Evolutionary conservation across 2,329 filamentous ascomycete genomes (phyloP).

Genomic region (Colletotrichum sp.): DNA sequence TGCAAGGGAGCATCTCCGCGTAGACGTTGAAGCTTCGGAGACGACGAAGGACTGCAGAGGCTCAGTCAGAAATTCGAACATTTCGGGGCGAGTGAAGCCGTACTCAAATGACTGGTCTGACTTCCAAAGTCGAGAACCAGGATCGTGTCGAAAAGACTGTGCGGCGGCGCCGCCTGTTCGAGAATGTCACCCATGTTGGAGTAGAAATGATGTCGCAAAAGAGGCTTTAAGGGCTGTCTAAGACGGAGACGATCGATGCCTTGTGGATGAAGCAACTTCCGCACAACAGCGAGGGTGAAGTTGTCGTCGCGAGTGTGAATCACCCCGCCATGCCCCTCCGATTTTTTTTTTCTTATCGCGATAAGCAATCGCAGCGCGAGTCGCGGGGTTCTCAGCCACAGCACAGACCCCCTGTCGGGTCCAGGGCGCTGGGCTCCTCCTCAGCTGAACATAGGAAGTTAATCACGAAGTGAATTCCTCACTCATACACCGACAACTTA

Average conservation of each 20-base stretch:
- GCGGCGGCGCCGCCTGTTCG: constrained; percentile 34
- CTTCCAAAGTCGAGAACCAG: constrained; percentile 71
- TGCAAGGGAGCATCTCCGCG: constrained; percentile 88
- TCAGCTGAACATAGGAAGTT: not conserved
- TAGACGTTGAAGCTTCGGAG: constrained; percentile 82
- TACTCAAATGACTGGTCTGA: not conserved
- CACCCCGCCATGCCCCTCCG: not conserved
- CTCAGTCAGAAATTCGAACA: constrained; percentile 43
- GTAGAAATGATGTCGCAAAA: not conserved
- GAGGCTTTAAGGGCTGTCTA: not conserved
- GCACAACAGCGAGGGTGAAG: not conserved
- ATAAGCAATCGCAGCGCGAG: not conserved
- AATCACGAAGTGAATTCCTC: not conserved
- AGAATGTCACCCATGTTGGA: not conserved
- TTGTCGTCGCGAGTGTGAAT: not conserved
- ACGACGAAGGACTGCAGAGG: constrained; percentile 61
- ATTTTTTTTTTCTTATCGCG: not conserved
- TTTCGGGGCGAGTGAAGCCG: constrained; percentile 70
- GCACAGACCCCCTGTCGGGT: not conserved
- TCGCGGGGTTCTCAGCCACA: not conserved
- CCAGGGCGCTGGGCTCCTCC: not conserved
- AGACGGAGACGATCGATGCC: not conserved
- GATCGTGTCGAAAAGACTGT: constrained; percentile 59
- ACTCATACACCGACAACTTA: not conserved
- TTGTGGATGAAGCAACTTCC: not conserved